phyloP scores from a whole-genome alignment of 148 eudicot genomes.

The Persicaria tinctoria region DNA sequence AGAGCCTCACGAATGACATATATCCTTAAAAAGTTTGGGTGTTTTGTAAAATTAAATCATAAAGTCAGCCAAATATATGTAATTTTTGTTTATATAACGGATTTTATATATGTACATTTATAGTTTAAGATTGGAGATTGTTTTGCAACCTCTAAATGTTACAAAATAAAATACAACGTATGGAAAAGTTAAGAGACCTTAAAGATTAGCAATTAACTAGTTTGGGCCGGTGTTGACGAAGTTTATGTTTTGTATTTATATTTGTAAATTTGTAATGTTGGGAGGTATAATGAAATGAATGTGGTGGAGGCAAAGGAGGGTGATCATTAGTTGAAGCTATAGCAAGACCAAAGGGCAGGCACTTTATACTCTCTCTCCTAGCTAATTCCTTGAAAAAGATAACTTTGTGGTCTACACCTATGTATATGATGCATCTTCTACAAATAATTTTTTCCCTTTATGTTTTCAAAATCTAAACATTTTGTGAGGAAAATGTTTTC shows the following conservation, averaged over 20 bases:
- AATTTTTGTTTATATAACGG: too few species aligned
- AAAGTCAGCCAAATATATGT: too few species aligned
- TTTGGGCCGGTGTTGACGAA: background rate
- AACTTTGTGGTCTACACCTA: constrained; percentile 9
- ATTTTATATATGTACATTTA: too few species aligned
- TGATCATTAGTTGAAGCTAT: constrained; percentile 9
- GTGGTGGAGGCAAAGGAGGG: background rate
- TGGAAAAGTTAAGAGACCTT: too few species aligned
- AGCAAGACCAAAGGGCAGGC: constrained; percentile 12
- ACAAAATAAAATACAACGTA: too few species aligned
- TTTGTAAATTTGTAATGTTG: background rate
- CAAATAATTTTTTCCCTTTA: background rate
- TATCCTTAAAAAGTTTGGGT: too few species aligned
- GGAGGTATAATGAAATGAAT: background rate
- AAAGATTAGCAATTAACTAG: too few species aligned
- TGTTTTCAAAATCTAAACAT: background rate
- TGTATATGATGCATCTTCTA: background rate
- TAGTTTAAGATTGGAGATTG: too few species aligned
- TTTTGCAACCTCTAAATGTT: too few species aligned
- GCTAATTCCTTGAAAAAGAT: constrained; percentile 5
- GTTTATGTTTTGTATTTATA: background rate
- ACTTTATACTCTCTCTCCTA: constrained; percentile 8
- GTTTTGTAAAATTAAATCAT: too few species aligned
- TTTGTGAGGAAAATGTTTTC: too few species aligned
- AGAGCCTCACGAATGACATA: too few species aligned